A percentile compares a stretch with the other conserved stretches of the same genome.
phyloP scores from a whole-genome alignment of 495 filamentous ascomycete species.

The Sordaria brevicollis region DNA sequence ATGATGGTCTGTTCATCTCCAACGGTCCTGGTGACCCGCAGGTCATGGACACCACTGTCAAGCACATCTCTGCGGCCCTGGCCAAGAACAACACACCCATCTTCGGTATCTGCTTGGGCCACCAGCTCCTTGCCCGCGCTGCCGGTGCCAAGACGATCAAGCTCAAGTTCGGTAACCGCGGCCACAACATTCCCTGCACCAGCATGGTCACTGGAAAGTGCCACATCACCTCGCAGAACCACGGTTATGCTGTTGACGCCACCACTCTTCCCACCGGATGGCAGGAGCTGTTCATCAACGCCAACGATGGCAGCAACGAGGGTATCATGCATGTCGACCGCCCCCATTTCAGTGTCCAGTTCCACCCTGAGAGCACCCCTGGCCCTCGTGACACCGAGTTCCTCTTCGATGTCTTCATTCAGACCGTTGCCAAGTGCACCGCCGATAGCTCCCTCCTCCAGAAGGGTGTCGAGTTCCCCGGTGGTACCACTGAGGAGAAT shows the following conservation, averaged over 20 bases:
- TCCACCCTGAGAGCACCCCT: slow-evolving; percentile 94
- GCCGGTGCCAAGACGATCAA: slow-evolving; percentile 81
- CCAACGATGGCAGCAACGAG: slow-evolving; percentile 96
- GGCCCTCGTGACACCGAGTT: slow-evolving; percentile 95
- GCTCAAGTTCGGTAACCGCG: slow-evolving; percentile 98
- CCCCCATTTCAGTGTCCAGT: slow-evolving; percentile 97
- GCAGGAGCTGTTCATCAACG: slow-evolving; percentile 93
- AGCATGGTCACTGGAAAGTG: slow-evolving; percentile 88
- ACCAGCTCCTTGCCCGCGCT: slow-evolving; percentile 86
- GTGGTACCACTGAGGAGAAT: slow-evolving; percentile 69
- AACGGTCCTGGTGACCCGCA: slow-evolving; percentile 96
- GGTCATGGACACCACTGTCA: slow-evolving; percentile 62
- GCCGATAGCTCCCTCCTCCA: slow-evolving; percentile 50
- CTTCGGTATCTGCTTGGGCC: slow-evolving; percentile 94
- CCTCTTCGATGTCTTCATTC: slow-evolving; percentile 92
- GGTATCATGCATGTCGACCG: slow-evolving; percentile 78
- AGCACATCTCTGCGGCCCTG: slow-evolving; percentile 62
- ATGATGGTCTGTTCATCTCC: slow-evolving; percentile 93
- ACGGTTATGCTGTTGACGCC: slow-evolving; percentile 87
- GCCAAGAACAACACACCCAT: slow-evolving; percentile 70
- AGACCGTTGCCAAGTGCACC: slow-evolving; percentile 59
- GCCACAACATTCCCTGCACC: slow-evolving; percentile 97
- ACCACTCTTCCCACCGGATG: slow-evolving; percentile 63
- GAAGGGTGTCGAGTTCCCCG: slow-evolving; percentile 72
- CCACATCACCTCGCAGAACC: slow-evolving; percentile 97